Conservation (phyloP, 1,284 basidiomycete genomes). For the Golubevia pallescens region DNA sequence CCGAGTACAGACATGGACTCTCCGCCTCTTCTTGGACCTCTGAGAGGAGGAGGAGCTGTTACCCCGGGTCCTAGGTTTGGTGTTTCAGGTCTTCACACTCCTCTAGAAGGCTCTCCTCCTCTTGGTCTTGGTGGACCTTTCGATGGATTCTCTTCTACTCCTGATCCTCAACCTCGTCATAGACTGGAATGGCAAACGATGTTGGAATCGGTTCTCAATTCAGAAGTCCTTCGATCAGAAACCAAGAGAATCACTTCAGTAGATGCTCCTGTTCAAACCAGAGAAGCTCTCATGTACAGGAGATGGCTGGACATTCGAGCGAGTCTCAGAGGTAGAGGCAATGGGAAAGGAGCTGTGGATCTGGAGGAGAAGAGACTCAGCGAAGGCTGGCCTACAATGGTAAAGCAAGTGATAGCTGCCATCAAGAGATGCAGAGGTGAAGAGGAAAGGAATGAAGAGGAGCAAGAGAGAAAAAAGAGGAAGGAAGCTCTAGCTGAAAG, state of each 20-base stretch:
- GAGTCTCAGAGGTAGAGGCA: conserved; percentile 72
- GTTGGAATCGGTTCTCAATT: conserved; percentile 58
- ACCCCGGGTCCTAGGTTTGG: background rate
- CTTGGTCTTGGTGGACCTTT: background rate
- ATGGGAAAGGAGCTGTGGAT: conserved; percentile 71
- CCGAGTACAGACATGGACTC: conserved; percentile 1
- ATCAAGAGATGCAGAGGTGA: conserved; percentile 75
- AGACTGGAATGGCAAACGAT: conserved; percentile 64
- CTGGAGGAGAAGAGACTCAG: conserved; percentile 83
- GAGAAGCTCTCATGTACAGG: conserved; percentile 64
- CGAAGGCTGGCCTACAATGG: conserved; percentile 78
- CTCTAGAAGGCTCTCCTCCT: background rate
- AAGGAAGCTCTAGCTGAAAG: background rate
- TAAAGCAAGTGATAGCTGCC: conserved; percentile 83
- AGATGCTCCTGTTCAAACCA: conserved; percentile 47
- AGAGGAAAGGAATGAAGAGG: conserved; percentile 65
- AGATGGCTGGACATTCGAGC: conserved; percentile 90
- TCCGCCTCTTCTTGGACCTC: conserved; percentile 1
- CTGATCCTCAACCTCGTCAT: conserved; percentile 60
- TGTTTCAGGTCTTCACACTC: background rate
- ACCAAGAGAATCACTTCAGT: conserved; percentile 65
- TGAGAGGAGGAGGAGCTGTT: background rate
- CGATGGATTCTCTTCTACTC: background rate
- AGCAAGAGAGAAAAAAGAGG: background rate
- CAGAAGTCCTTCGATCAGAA: conserved; percentile 59